A percentile compares a stretch with the other conserved stretches of the same genome.
phyloP scores from a whole-genome alignment of 2,329 filamentous ascomycete species.

The Exophiala xenobiotica region DNA sequence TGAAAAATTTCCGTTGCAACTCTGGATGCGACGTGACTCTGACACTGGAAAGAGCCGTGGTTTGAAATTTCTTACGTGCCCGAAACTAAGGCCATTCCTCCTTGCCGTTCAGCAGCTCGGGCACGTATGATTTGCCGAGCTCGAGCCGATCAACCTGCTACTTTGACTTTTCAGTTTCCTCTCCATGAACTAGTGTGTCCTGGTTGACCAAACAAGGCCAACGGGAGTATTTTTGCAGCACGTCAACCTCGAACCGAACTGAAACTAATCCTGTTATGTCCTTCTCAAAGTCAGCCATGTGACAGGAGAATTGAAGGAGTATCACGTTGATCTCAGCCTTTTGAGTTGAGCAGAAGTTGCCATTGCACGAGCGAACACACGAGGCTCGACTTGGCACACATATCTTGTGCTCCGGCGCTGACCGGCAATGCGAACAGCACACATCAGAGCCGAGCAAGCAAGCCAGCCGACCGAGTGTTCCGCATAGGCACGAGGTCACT shows the following conservation, averaged over 20 bases:
- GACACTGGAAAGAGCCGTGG: constrained; percentile 6
- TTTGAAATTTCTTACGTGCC: constrained; percentile 10
- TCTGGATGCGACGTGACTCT: constrained; percentile 17
- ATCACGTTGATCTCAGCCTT: too few species aligned
- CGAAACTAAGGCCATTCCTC: constrained; percentile 4
- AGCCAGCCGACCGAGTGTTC: too few species aligned
- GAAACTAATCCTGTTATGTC: background rate
- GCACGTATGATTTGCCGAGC: background rate
- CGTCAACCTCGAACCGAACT: constrained; percentile 1
- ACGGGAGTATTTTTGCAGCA: background rate
- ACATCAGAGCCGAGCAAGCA: too few species aligned
- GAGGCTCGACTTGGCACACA: constrained; percentile 1
- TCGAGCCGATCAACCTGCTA: background rate
- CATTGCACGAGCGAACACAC: too few species aligned
- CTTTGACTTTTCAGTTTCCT: background rate
- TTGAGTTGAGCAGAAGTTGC: too few species aligned
- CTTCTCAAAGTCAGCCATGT: background rate
- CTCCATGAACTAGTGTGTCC: background rate
- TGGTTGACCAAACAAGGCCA: background rate
- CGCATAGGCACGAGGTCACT: too few species aligned
- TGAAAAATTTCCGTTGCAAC: background rate
- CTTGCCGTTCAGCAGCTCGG: background rate
- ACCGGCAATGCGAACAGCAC: too few species aligned
- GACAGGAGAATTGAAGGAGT: background rate
- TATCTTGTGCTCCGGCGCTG: too few species aligned